Evolutionary conservation across 129 eudicot species (phyloP).

Genomic region (Artemisia annua): DNA sequence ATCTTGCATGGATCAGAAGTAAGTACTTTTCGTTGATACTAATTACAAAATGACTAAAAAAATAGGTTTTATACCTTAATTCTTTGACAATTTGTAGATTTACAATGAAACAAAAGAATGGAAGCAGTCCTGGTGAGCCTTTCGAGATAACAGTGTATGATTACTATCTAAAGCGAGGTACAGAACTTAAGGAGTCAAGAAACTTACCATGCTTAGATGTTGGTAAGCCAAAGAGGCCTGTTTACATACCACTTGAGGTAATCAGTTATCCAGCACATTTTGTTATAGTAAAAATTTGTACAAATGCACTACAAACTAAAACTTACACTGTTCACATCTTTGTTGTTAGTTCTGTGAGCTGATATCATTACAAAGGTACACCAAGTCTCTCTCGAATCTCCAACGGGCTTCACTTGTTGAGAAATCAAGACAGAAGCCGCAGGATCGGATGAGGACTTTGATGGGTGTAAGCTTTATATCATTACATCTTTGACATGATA

Average conservation of each 20-base stretch:
- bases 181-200: constrained; percentile 37
- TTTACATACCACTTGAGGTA: constrained; percentile 81
- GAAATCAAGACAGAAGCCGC: constrained; percentile 87
- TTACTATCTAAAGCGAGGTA: constrained; percentile 58
- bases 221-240: constrained; percentile 77
- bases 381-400: constrained; percentile 56
- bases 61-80: background rate
- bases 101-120: constrained; percentile 44
- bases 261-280: background rate
- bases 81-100: constrained; percentile 34
- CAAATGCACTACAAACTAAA: background rate
- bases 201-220: constrained; percentile 85
- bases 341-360: constrained; percentile 50
- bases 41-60: background rate
- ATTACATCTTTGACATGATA: no score
- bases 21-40: background rate
- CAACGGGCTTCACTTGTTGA: constrained; percentile 74
- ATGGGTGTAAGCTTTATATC: constrained; percentile 23
- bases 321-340: background rate
- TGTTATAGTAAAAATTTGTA: background rate
- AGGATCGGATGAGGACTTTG: constrained; percentile 65
- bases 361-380: constrained; percentile 73
- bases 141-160: constrained; percentile 63
- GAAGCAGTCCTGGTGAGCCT: constrained; percentile 28
- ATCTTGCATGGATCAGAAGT: constrained; percentile 61